Base-by-base conservation (phyloP, 139 green algal species). In the Picochlorum costavermella region DNA sequence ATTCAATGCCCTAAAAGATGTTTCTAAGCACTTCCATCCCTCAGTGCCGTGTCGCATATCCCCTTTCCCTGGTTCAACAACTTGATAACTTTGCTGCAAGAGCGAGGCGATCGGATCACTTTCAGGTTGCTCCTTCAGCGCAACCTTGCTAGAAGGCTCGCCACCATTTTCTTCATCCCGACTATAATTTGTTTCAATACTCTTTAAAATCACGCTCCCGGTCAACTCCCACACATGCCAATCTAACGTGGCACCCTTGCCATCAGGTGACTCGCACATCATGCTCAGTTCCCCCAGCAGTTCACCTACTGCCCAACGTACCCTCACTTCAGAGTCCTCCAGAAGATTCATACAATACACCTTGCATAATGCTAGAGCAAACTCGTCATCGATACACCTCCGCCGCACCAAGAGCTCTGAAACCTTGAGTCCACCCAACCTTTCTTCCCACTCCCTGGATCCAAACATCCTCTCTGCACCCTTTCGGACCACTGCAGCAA, bases 11-110 rank as follows among this genome's bases (percentile, higher is more conserved):
- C 72, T 37, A 60, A 84, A 86, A 30, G 75, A 84, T 1, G 85
- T 87, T 60, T 90, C 91, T 56, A 97, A 71, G 67, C 82, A 87
- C 67, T 86, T 87, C 91, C 91, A 97, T 45, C 91, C 91, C 76
- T 97, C 91, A 0, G 81, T 93, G 56, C 79, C 85, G 66, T 96
- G 90, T 31, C 86, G 80, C 77, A 92, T 80, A 61, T 91, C 83
- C 8, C 90, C 90, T 12, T 60, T 65, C 13, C 85, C 85, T 3
- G 84, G 79, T 40, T 48, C 61, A 50, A 76, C 46, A 43, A 61
- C 29, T 29, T 60, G 36, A 49, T 84, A 82, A 25, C 57, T 70
- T 20, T 45, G 46, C 28, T 68, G 33, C 70, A 84, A 67, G 44
- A 86, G 57, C 17, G 62, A 60, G 8, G 20, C 1, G 12, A 84